These are phyloP conservation scores for Cudoniella acicularis DNA, from an alignment of 495 filamentous ascomycete species.

Conservation along the genomic window DNA sequence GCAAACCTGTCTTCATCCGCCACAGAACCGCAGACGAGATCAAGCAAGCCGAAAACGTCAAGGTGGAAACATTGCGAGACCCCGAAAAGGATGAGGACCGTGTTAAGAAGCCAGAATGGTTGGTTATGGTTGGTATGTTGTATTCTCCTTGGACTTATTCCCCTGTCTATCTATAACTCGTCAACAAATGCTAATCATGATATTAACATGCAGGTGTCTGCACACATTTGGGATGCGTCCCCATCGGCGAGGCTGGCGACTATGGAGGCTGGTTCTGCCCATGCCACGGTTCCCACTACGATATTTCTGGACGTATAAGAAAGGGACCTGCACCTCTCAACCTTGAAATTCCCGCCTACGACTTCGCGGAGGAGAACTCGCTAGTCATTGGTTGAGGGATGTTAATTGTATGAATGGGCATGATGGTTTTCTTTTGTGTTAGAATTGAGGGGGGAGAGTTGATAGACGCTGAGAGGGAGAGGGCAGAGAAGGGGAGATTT, in stretches of 20 bases:
- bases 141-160: no score
- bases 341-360: constrained; percentile 90
- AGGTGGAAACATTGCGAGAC: constrained; percentile 79
- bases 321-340: constrained; percentile 96
- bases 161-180: no score
- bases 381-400: constrained; percentile 70
- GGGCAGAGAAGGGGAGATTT: constrained; percentile 10
- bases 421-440: constrained; percentile 7
- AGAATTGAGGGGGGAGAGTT: neutral
- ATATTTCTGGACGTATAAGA: constrained; percentile 94
- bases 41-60: constrained; percentile 73
- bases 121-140: constrained; percentile 90
- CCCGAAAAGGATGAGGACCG: constrained; percentile 88
- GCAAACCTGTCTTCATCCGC: constrained; percentile 99
- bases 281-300: constrained; percentile 99
- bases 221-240: constrained; percentile 98
- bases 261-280: constrained; percentile 99
- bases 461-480: neutral
- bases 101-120: constrained; percentile 97
- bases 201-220: no score
- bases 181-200: no score
- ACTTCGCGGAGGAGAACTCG: constrained; percentile 74
- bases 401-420: constrained; percentile 15
- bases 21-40: constrained; percentile 91
- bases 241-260: constrained; percentile 97